Percentiles rank a stretch among this genome's conserved stretches.
Evolutionary conservation across 352 stramenopile species (phyloP).

Genomic region (Phytophthora syringae): DNA sequence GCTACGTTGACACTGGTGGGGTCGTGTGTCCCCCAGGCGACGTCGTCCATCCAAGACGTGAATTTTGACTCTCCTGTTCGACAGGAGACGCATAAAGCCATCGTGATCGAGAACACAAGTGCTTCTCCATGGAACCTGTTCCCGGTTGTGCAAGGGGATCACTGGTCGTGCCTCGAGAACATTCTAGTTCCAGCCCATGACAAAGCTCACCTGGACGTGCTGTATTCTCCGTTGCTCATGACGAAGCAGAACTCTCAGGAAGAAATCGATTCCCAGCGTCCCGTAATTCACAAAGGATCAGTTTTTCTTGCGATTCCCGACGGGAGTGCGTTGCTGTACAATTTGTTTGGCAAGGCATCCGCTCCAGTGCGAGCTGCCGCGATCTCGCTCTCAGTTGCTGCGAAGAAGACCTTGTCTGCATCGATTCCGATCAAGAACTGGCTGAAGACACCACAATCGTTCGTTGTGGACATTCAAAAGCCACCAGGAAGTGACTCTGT

Average conservation of each 20-base stretch:
- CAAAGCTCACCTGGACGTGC: slow-evolving; percentile 64
- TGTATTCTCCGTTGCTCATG: slow-evolving; percentile 90
- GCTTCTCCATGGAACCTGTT: slow-evolving; percentile 85
- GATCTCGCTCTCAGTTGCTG: slow-evolving; percentile 60
- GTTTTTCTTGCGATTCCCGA: slow-evolving; percentile 93
- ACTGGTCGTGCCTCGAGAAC: slow-evolving; percentile 88
- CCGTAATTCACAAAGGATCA: slow-evolving; percentile 71
- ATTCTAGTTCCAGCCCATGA: slow-evolving; percentile 80
- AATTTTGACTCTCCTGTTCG: slow-evolving; percentile 86
- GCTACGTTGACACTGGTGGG: slow-evolving; percentile 83
- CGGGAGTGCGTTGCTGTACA: slow-evolving; percentile 88
- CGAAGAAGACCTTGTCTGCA: slow-evolving; percentile 83
- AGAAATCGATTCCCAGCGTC: slow-evolving; percentile 35
- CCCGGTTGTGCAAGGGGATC: slow-evolving; percentile 86
- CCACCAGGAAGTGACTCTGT: slow-evolving; percentile 45
- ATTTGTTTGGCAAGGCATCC: slow-evolving; percentile 77
- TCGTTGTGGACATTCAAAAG: slow-evolving; percentile 74
- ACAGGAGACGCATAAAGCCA: slow-evolving; percentile 57
- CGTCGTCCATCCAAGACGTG: slow-evolving; percentile 89
- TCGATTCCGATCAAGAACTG: slow-evolving; percentile 88
- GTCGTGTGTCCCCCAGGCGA: slow-evolving; percentile 86
- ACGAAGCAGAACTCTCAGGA: slow-evolving; percentile 49
- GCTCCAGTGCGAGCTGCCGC: slow-evolving; percentile 50
- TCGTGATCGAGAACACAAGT: slow-evolving; percentile 87
- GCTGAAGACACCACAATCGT: slow-evolving; percentile 82